Evolutionary conservation across 2,329 filamentous ascomycete species (phyloP).

Genomic region (Ophiostoma quercus): DNA sequence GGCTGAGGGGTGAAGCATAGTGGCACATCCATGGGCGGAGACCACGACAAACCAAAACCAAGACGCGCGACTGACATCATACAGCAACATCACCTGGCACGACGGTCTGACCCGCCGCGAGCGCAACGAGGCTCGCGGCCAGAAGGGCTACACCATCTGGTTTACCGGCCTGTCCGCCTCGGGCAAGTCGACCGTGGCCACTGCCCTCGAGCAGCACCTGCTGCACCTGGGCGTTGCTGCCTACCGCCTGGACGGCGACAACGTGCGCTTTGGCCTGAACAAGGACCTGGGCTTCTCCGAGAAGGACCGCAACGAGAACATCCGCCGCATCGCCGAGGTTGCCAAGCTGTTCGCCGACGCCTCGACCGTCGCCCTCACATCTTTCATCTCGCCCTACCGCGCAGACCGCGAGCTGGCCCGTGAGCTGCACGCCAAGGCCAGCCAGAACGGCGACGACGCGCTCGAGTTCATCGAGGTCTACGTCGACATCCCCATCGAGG

Average conservation of each 20-base stretch:
- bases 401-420: slow-evolving; percentile 80
- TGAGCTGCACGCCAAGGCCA: slow-evolving; percentile 63
- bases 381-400: slow-evolving; percentile 93
- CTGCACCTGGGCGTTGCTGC: slow-evolving; percentile 76
- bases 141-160: slow-evolving; percentile 93
- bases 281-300: slow-evolving; percentile 95
- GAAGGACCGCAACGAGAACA: slow-evolving; percentile 94
- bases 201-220: slow-evolving; percentile 93
- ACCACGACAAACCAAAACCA: neutral
- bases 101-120: slow-evolving; percentile 71
- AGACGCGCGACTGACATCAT: neutral
- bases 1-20: neutral
- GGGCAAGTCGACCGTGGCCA: slow-evolving; percentile 95
- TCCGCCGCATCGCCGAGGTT: slow-evolving; percentile 88
- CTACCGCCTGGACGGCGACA: slow-evolving; percentile 96
- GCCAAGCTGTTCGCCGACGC: slow-evolving; percentile 95
- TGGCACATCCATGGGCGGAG: neutral
- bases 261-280: slow-evolving; percentile 96
- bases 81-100: slow-evolving; percentile 88
- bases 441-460: slow-evolving; percentile 55
- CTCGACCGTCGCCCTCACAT: slow-evolving; percentile 81
- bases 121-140: slow-evolving; percentile 68
- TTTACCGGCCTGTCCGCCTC: slow-evolving; percentile 94
- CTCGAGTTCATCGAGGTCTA: slow-evolving; percentile 91
- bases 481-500: slow-evolving; percentile 84